Evolutionary conservation across 2,329 filamentous ascomycete species (phyloP).

Genomic region (Venturia effusa): DNA sequence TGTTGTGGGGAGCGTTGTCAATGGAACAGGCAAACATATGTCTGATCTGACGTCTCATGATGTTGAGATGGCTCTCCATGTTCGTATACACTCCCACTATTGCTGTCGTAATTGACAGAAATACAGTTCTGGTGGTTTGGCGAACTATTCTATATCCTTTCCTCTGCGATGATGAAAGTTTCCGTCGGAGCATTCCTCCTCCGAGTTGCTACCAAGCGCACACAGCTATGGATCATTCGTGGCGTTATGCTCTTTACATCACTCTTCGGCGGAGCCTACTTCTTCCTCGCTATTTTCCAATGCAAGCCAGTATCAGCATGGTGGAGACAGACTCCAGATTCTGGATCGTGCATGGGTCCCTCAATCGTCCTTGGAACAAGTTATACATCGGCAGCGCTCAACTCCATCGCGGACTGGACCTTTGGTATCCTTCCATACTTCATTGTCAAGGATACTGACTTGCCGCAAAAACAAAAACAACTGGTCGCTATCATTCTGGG

Average conservation of each 20-base stretch:
- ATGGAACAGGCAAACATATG: slow-evolving; percentile 7
- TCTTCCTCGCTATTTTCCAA: slow-evolving; percentile 12
- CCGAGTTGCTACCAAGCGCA: slow-evolving; percentile 1
- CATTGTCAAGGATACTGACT: slow-evolving; percentile 21
- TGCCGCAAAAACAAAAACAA: slow-evolving; percentile 19
- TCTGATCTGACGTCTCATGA: background rate
- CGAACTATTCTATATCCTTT: slow-evolving; percentile 12
- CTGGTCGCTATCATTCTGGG: slow-evolving; percentile 21
- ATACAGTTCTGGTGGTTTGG: slow-evolving; percentile 9
- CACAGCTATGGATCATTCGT: slow-evolving; percentile 10
- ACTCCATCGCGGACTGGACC: slow-evolving; percentile 15
- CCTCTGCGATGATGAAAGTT: slow-evolving; percentile 4
- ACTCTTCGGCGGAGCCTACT: slow-evolving; percentile 8
- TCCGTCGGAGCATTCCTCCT: slow-evolving; percentile 11
- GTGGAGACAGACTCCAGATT: background rate
- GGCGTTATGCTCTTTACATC: background rate
- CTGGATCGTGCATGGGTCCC: slow-evolving; percentile 4
- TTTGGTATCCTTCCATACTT: slow-evolving; percentile 20
- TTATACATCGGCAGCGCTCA: slow-evolving; percentile 15
- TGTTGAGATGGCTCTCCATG: slow-evolving; percentile 3
- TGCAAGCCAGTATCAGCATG: slow-evolving; percentile 9
- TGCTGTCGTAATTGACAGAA: background rate
- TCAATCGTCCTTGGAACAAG: background rate
- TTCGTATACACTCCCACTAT: background rate
- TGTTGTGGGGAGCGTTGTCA: background rate